These are phyloP conservation scores for Ceriops tagal DNA, from an alignment of 345 rosid species.

Conservation along the genomic window DNA sequence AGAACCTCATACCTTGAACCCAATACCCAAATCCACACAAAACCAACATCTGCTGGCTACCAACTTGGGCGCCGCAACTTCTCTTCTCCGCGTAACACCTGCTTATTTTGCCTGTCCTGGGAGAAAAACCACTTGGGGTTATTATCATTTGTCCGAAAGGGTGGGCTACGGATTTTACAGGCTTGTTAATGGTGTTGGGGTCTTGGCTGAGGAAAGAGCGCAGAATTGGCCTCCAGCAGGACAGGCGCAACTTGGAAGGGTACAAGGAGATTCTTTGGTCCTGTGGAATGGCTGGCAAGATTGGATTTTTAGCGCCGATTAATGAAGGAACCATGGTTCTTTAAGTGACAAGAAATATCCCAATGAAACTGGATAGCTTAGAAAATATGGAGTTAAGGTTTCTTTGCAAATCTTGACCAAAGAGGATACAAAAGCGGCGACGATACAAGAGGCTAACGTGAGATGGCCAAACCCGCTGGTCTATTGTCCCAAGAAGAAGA, in stretches of 20 bases:
- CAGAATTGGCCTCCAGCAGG: slow-evolving; percentile 3
- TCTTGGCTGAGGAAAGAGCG: slow-evolving; percentile 14
- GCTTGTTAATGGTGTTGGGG: slow-evolving; percentile 20
- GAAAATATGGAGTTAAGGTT: neutral
- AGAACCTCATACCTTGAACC: slow-evolving; percentile 84
- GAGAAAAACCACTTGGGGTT: slow-evolving; percentile 34
- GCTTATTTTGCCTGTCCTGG: slow-evolving; percentile 14
- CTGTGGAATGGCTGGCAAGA: slow-evolving; percentile 2
- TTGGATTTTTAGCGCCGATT: slow-evolving; percentile 7
- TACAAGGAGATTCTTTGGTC: slow-evolving; percentile 7
- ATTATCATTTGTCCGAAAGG: slow-evolving; percentile 23
- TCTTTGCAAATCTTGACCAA: neutral
- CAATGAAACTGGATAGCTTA: neutral
- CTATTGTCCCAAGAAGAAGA: neutral
- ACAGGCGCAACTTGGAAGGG: slow-evolving; percentile 2
- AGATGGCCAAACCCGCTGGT: neutral
- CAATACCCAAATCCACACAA: slow-evolving; percentile 88
- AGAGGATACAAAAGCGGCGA: neutral
- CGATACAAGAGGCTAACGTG: neutral
- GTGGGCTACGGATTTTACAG: slow-evolving; percentile 19
- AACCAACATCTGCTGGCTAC: slow-evolving; percentile 44
- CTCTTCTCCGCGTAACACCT: slow-evolving; percentile 24
- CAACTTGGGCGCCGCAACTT: slow-evolving; percentile 34
- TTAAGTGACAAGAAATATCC: neutral
- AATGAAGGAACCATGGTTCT: slow-evolving; percentile 13